Conservation (phyloP, 140 eudicot species). For the Stevia rebaudiana region DNA sequence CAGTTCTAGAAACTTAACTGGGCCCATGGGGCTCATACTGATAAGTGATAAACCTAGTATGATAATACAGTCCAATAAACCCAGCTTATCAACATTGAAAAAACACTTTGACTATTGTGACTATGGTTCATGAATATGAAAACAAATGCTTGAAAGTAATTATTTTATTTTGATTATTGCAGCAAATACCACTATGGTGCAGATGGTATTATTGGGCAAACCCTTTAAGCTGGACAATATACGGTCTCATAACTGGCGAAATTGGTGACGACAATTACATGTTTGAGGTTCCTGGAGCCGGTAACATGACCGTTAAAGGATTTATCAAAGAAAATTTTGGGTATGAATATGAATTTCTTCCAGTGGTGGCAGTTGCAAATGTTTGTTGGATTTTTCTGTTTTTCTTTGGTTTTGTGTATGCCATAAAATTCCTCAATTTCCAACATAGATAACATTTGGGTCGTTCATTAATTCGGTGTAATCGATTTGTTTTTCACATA, state of each 20-base stretch:
- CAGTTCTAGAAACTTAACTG: no score
- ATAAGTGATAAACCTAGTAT: no score
- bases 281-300: slow-evolving; percentile 31
- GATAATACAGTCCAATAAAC: no score
- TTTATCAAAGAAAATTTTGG: slow-evolving; percentile 46
- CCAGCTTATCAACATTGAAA: no score
- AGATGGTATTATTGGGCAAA: slow-evolving; percentile 83
- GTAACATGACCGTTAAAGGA: slow-evolving; percentile 30
- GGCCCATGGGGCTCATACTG: no score
- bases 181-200: slow-evolving; percentile 71
- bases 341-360: slow-evolving; percentile 56
- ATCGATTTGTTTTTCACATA: background rate
- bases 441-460: slow-evolving; percentile 30
- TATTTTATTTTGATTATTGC: slow-evolving; percentile 20
- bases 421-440: slow-evolving; percentile 72
- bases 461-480: background rate
- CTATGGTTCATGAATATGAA: background rate
- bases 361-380: slow-evolving; percentile 49
- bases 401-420: slow-evolving; percentile 55
- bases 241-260: slow-evolving; percentile 58
- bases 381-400: slow-evolving; percentile 59
- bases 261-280: slow-evolving; percentile 35
- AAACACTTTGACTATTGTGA: no score
- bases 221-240: slow-evolving; percentile 67
- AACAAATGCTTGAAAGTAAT: background rate